These are phyloP conservation scores for Aethionema arabicum DNA, from an alignment of 345 rosid species.

Conservation along the genomic window DNA sequence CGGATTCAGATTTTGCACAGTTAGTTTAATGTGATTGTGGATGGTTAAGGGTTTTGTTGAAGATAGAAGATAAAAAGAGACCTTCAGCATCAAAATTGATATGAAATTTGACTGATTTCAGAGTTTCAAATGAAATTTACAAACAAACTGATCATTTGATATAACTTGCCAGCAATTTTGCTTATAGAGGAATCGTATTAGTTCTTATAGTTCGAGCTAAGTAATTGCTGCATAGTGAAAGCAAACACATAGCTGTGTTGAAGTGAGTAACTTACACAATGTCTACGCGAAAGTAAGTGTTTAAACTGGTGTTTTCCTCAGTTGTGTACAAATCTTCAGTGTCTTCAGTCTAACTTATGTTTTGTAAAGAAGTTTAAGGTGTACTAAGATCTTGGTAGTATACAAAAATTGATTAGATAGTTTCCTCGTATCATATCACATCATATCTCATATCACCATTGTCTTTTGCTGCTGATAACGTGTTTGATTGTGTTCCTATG, in stretches of 20 bases:
- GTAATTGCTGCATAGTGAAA: not conserved
- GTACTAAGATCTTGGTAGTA: slow-evolving; percentile 1
- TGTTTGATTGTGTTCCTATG: slow-evolving; percentile 7
- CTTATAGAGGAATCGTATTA: not conserved
- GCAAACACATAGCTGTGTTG: not conserved
- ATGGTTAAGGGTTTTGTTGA: too few relatives aligned
- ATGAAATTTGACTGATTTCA: too few relatives aligned
- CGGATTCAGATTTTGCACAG: slow-evolving; percentile 1
- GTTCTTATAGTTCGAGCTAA: too few relatives aligned
- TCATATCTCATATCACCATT: not conserved
- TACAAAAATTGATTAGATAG: not conserved
- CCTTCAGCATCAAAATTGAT: too few relatives aligned
- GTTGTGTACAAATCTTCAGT: not conserved
- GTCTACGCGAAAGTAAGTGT: too few relatives aligned
- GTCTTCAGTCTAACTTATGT: not conserved
- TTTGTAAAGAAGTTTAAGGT: not conserved
- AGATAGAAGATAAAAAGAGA: too few relatives aligned
- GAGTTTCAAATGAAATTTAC: not conserved
- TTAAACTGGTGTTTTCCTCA: not conserved
- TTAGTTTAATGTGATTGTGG: too few relatives aligned
- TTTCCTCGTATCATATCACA: not conserved
- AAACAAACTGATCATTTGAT: slow-evolving; percentile 1
- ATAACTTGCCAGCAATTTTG: not conserved
- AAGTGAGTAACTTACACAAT: too few relatives aligned
- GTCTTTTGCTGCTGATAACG: not conserved